phyloP scores from a whole-genome alignment of 176 grass and related monocot genomes.

The Lolium multiflorum region DNA sequence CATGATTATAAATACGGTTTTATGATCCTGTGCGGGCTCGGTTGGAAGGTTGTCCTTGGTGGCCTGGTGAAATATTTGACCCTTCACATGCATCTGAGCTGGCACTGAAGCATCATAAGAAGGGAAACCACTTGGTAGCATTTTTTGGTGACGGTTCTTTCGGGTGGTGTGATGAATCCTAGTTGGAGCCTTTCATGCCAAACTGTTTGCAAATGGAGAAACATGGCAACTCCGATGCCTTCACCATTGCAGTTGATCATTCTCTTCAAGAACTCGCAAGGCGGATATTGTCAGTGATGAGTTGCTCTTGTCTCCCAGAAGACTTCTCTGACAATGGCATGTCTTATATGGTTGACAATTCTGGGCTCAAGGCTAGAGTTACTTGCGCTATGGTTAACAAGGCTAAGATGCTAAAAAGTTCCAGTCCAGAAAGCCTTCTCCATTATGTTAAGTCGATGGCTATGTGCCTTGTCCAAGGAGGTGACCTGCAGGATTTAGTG shows the following conservation, averaged over 20 bases:
- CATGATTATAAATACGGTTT: constrained; percentile 39
- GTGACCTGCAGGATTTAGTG: constrained; percentile 48
- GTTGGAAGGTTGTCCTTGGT: constrained; percentile 73
- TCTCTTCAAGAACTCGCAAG: constrained; percentile 71
- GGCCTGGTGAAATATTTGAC: constrained; percentile 79
- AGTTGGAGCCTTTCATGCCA: constrained; percentile 62
- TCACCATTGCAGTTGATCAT: constrained; percentile 50
- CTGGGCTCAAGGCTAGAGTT: constrained; percentile 52
- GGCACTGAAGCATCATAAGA: constrained; percentile 58
- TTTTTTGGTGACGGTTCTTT: constrained; percentile 69
- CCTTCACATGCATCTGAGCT: constrained; percentile 70
- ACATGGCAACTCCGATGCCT: constrained; percentile 55
- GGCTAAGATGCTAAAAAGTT: constrained; percentile 45
- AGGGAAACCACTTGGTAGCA: constrained; percentile 58
- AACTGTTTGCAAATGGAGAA: constrained; percentile 64
- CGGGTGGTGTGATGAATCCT: constrained; percentile 74
- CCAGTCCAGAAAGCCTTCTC: constrained; percentile 54
- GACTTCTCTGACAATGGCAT: constrained; percentile 33
- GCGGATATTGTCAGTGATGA: constrained; percentile 49
- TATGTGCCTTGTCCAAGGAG: constrained; percentile 42
- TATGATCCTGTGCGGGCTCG: constrained; percentile 70
- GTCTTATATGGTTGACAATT: constrained; percentile 56
- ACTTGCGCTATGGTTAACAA: constrained; percentile 42
- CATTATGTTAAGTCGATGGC: constrained; percentile 57
- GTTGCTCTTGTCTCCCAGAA: constrained; percentile 64